These are phyloP conservation scores for Phytophthora megakarya DNA, from an alignment of 352 stramenopile genomes.

Conservation along the genomic window DNA sequence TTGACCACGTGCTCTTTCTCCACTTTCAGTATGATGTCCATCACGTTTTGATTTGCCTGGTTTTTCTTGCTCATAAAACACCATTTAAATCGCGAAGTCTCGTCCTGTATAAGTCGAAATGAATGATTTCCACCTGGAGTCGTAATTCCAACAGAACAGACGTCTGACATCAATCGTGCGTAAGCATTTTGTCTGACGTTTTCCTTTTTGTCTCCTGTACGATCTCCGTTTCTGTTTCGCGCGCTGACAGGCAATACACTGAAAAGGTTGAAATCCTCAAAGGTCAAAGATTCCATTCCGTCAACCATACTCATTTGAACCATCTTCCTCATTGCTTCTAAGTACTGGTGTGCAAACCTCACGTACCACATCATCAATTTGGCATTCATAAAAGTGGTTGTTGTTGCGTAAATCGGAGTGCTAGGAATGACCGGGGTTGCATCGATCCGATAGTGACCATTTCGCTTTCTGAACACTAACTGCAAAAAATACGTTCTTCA, in stretches of 20 bases:
- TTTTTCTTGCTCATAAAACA: no score
- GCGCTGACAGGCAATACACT: slow-evolving; percentile 6
- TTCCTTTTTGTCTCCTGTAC: not conserved
- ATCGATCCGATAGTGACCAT: no score
- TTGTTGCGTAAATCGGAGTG: no score
- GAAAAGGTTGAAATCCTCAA: not conserved
- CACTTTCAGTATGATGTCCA: not conserved
- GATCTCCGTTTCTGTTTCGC: slow-evolving; percentile 2
- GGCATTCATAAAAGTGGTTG: no score
- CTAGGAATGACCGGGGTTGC: no score
- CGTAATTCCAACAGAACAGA: not conserved
- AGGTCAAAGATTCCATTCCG: not conserved
- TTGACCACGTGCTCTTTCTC: slow-evolving; percentile 3
- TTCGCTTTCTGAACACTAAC: no score
- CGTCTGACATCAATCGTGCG: not conserved
- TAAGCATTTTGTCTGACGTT: not conserved
- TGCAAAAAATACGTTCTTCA: no score
- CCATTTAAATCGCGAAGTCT: not conserved
- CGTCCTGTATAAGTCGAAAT: not conserved
- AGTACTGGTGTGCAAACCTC: no score
- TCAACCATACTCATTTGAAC: not conserved
- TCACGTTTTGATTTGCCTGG: not conserved
- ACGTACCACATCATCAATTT: no score
- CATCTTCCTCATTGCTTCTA: no score
- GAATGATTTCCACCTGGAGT: slow-evolving; percentile 4